Conservation (phyloP, 2,329 filamentous ascomycete species). For the Tothia fuscella region DNA sequence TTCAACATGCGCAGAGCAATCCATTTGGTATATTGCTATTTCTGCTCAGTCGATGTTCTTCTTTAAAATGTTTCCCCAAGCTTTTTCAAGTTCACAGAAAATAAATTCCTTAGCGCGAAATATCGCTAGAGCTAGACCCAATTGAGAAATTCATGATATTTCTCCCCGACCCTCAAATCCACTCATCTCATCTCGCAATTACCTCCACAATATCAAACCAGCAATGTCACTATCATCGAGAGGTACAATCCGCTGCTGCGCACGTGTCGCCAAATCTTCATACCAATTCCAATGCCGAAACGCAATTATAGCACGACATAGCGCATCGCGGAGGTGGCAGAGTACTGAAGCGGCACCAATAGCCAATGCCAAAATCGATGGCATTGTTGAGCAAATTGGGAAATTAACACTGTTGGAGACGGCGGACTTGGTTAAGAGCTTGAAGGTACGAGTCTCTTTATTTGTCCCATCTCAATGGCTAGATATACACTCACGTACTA, state of each 20-base stretch:
- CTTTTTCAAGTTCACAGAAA: no score
- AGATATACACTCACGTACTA: no score
- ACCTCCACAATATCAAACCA: no score
- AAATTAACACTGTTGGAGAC: slow-evolving; percentile 96
- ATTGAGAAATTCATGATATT: no score
- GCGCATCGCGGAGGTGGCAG: slow-evolving; percentile 63
- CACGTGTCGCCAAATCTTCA: slow-evolving; percentile 22
- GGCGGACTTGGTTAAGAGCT: slow-evolving; percentile 80
- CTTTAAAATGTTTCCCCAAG: no score
- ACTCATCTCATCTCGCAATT: no score
- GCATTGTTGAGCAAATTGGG: slow-evolving; percentile 97
- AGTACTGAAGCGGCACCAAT: slow-evolving; percentile 60
- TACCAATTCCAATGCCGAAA: slow-evolving; percentile 20
- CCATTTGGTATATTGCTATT: slow-evolving; percentile 7
- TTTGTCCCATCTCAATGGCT: background rate
- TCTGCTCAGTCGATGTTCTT: no score
- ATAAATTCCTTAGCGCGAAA: no score
- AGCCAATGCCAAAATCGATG: slow-evolving; percentile 78
- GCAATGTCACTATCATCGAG: slow-evolving; percentile 34
- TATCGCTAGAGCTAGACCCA: no score
- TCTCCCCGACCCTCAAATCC: no score
- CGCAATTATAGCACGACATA: slow-evolving; percentile 21
- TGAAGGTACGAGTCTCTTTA: slow-evolving; percentile 69
- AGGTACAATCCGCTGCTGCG: slow-evolving; percentile 32
- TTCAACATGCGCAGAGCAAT: slow-evolving; percentile 6